Evolutionary conservation across 208 protist species (phyloP).

Genomic region (Leishmania mexicana): DNA sequence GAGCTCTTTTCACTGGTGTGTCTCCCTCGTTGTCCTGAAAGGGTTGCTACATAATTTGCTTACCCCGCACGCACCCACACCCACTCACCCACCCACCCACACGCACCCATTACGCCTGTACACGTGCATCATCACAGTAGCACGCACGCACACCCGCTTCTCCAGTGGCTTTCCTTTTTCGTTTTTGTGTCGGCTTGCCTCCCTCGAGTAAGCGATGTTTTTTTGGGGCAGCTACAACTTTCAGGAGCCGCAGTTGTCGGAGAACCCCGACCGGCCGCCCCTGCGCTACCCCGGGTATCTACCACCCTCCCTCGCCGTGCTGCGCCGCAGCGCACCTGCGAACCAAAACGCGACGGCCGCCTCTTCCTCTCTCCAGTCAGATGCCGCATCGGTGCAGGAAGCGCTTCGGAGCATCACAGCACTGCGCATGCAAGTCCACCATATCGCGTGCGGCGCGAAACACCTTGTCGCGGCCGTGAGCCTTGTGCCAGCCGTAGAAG

Average conservation of each 20-base stretch:
- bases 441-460: slow-evolving; percentile 55
- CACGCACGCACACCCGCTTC: background rate
- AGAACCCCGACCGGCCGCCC: slow-evolving; percentile 43
- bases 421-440: slow-evolving; percentile 40
- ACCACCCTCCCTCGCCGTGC: slow-evolving; percentile 46
- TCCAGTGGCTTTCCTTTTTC: background rate
- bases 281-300: slow-evolving; percentile 75
- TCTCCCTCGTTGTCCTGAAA: background rate
- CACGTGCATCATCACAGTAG: background rate
- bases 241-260: slow-evolving; percentile 48
- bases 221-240: slow-evolving; percentile 91
- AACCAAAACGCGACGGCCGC: background rate
- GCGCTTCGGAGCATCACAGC: slow-evolving; percentile 10
- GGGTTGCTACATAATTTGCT: background rate
- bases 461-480: slow-evolving; percentile 54
- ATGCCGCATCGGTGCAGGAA: slow-evolving; percentile 21
- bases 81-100: too few species aligned
- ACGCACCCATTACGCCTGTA: background rate
- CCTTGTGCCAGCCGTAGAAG: slow-evolving; percentile 10
- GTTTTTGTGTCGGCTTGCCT: background rate
- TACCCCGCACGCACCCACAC: background rate
- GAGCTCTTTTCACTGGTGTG: background rate
- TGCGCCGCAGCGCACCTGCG: slow-evolving; percentile 13
- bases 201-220: slow-evolving; percentile 49
- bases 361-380: slow-evolving; percentile 11